Base-by-base conservation (phyloP, 176 grass and related monocot species). In the Oryza meyeriana region DNA sequence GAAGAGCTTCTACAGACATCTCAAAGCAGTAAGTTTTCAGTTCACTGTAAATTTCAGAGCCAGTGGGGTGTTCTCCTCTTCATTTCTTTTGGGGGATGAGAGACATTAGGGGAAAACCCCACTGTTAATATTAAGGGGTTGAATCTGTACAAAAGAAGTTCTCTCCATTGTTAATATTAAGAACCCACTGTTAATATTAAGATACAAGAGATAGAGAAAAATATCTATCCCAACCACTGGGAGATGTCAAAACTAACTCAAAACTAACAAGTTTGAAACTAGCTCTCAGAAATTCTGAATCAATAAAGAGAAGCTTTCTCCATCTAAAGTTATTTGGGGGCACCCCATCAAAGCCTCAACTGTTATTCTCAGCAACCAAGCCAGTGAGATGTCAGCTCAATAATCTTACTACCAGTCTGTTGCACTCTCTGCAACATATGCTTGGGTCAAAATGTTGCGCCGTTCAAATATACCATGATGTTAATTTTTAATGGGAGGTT, bases 1-100 rank as follows among this genome's bases (percentile, higher is more conserved):
- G 92, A 98, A 78, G 95, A 95, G 83, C 88, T 98, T 81, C 88
- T 98, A 71, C 79, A 89, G 82, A 89, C 93, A 79, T 88, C 92
- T 64, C 92, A 98, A 91, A 93, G 75, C 69, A 86, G 95, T 92
- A 95, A 91, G 90, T 89, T 34, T 25, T 61, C 13, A 69, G 11
- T 71, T 17, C 20, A 9, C 32, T 5, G 12, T 30, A 10, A 64
- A 76, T 45, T 63, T 66, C 10, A 42, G 38, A 61, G 67, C 24
- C 16, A 57, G 67, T 74, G 42, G 42, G 20, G 31, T 18, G 16
- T 18, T 18, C 47, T 50, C 42, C 20, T 50, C 22, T 10, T 24
- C 8, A 10, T 4, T 11, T 59, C 14, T 14, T 45, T 45, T 45
- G 38, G 8, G 16, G 47, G 55, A 24, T n/a, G 55, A 59, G 8